phyloP scores from a whole-genome alignment of 306 rosid genomes.

The Astragalus membranaceus region DNA sequence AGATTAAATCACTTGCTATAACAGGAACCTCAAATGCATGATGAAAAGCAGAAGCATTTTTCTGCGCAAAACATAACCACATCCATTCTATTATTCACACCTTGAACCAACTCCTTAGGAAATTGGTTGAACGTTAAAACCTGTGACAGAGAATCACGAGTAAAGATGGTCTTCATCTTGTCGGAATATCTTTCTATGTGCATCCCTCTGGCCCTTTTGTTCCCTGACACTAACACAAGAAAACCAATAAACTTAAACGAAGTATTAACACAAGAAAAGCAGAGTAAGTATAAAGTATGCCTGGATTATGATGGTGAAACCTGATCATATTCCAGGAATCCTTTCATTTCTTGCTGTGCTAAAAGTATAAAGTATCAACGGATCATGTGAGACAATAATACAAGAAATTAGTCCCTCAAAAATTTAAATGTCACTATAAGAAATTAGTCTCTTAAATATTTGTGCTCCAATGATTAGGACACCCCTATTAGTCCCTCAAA shows the following conservation, averaged over 20 bases:
- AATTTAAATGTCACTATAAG: neutral
- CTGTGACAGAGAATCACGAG: constrained; percentile 54
- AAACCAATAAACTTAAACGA: neutral
- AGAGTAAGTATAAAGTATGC: neutral
- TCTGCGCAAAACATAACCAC: neutral
- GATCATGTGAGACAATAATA: constrained; percentile 1
- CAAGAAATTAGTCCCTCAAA: neutral
- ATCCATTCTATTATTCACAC: constrained; percentile 32
- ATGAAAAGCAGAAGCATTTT: constrained; percentile 2
- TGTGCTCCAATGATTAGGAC: neutral
- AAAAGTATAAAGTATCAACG: neutral
- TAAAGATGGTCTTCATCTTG: constrained; percentile 21
- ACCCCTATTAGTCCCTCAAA: neutral
- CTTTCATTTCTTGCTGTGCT: neutral
- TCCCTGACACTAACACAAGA: constrained; percentile 34
- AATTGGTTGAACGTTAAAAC: constrained; percentile 36
- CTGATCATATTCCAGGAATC: neutral
- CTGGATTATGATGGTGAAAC: neutral
- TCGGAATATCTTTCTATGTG: constrained; percentile 46
- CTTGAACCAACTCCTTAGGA: constrained; percentile 53
- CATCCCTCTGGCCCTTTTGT: constrained; percentile 1
- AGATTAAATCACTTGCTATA: neutral
- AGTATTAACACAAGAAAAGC: neutral
- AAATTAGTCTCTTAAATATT: neutral
- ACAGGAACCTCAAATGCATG: constrained; percentile 3